These are phyloP conservation scores for Phaeoacremonium minimum DNA, from an alignment of 2,329 filamentous ascomycete species.

Conservation along the genomic window DNA sequence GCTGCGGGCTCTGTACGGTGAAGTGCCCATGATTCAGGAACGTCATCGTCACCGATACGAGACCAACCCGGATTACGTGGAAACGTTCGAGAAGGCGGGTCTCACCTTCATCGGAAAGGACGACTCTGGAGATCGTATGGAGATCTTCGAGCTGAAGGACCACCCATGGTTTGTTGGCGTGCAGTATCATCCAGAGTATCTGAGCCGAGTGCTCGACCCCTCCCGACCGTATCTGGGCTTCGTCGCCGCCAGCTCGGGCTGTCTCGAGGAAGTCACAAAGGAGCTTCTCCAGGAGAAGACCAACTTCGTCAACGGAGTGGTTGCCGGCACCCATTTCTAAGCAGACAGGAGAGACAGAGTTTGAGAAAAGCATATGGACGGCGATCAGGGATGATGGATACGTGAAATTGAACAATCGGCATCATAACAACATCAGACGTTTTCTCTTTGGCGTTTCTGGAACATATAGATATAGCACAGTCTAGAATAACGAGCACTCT, in stretches of 20 bases:
- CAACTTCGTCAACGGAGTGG: conserved; percentile 8
- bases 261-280: conserved; percentile 43
- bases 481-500: no score
- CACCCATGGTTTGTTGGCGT: conserved; percentile 76
- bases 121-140: conserved; percentile 68
- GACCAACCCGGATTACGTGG: conserved; percentile 69
- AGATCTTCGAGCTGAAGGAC: conserved; percentile 70
- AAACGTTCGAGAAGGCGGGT: conserved; percentile 56
- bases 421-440: no score
- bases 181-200: conserved; percentile 87
- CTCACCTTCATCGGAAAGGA: conserved; percentile 74
- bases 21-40: conserved; percentile 49
- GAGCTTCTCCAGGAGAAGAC: conserved; percentile 14
- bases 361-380: no score
- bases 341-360: no score
- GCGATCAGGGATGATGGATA: no score
- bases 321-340: conserved; percentile 7
- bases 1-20: conserved; percentile 64
- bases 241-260: conserved; percentile 70
- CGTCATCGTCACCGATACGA: conserved; percentile 78
- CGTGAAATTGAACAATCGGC: no score
- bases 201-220: conserved; percentile 69
- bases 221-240: conserved; percentile 79
- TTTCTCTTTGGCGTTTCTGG: no score
- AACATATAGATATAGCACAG: no score